Percentiles rank a stretch among this genome's conserved stretches.
Evolutionary conservation across 2,329 filamentous ascomycete genomes (phyloP).

Genomic region (Thermothelomyces thermophilus): DNA sequence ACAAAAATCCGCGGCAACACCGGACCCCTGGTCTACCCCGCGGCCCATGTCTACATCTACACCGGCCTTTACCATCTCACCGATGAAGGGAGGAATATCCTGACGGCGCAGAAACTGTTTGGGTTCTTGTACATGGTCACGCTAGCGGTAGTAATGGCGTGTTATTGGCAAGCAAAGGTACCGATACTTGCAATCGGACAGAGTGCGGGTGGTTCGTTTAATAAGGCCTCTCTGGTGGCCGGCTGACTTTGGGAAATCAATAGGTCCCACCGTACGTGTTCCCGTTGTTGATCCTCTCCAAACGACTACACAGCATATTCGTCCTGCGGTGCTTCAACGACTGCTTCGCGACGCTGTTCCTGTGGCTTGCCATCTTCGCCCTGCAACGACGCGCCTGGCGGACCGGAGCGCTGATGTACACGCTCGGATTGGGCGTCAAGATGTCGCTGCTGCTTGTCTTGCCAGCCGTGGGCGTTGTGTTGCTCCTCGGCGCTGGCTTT

Average conservation of each 20-base stretch:
- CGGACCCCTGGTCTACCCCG: conserved; percentile 91
- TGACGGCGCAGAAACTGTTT: conserved; percentile 79
- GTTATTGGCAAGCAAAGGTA: conserved; percentile 70
- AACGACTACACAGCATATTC: conserved; percentile 89
- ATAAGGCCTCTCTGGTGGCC: no score
- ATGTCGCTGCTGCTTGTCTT: conserved; percentile 84
- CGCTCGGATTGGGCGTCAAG: conserved; percentile 80
- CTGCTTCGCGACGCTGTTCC: conserved; percentile 74
- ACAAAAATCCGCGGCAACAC: conserved; percentile 78
- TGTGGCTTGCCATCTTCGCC: conserved; percentile 74
- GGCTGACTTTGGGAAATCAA: no score
- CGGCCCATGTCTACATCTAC: conserved; percentile 89
- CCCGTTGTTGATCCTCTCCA: conserved; percentile 78
- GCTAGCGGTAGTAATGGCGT: conserved; percentile 69
- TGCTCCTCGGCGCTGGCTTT: conserved; percentile 68
- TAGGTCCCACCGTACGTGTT: conserved; percentile 82
- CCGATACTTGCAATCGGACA: neutral
- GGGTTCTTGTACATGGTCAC: conserved; percentile 70
- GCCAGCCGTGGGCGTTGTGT: conserved; percentile 70
- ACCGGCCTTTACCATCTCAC: conserved; percentile 72
- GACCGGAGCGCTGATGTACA: conserved; percentile 65
- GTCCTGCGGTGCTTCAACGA: conserved; percentile 94
- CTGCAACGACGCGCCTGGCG: conserved; percentile 73
- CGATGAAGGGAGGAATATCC: conserved; percentile 65
- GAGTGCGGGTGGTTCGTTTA: neutral